Evolutionary conservation across 345 rosid genomes (phyloP).

Genomic region (Dimocarpus longan): DNA sequence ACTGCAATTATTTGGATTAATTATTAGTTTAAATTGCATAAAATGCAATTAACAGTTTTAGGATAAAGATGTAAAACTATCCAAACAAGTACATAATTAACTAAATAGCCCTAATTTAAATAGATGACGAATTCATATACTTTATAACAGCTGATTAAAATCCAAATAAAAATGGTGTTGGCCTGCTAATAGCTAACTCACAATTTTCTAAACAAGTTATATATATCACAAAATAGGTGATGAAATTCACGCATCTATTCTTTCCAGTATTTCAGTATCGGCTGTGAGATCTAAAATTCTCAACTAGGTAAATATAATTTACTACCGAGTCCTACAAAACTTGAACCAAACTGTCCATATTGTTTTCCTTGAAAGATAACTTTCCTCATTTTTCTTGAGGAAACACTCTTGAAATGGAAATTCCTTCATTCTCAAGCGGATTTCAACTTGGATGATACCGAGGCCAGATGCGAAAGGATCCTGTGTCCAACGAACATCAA

Average conservation of each 20-base stretch:
- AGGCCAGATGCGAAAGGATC: constrained; percentile 75
- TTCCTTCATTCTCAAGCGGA: constrained; percentile 49
- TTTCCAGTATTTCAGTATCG: background rate
- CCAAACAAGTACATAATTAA: too few species aligned
- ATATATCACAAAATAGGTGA: background rate
- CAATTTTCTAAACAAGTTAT: background rate
- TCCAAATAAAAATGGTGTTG: background rate
- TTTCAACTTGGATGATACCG: constrained; percentile 81
- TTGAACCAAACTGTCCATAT: background rate
- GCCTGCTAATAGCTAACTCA: background rate
- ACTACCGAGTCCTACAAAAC: constrained; percentile 19
- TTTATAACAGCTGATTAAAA: background rate
- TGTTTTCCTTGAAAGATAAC: background rate
- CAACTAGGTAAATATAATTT: background rate
- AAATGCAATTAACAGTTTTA: too few species aligned
- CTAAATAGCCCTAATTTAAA: too few species aligned
- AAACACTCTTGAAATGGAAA: background rate
- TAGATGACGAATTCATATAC: background rate
- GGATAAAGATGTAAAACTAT: too few species aligned
- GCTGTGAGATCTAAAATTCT: constrained; percentile 8
- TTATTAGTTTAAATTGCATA: too few species aligned
- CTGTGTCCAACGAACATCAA: constrained; percentile 87
- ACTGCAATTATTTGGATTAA: too few species aligned
- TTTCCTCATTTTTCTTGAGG: background rate
- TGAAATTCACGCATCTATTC: background rate